Evolutionary conservation across 306 rosid species (phyloP).

Genomic region (Carpinus viminea): DNA sequence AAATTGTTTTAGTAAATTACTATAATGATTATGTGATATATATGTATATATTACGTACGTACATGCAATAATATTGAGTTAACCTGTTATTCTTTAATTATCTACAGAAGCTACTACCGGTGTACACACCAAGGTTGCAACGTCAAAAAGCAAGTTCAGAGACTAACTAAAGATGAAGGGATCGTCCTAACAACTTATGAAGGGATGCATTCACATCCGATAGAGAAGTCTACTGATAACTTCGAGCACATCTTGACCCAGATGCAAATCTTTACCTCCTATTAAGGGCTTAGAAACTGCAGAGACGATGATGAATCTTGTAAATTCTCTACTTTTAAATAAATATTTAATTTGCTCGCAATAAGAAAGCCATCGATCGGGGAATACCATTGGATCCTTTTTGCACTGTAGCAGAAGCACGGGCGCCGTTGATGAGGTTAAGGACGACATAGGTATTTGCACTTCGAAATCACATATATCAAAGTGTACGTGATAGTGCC

Average conservation of each 20-base stretch:
- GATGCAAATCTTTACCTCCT: conserved; percentile 46
- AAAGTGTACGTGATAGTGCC: too few relatives aligned
- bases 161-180: conserved; percentile 49
- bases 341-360: neutral
- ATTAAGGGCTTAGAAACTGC: conserved; percentile 15
- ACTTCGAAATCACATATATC: too few relatives aligned
- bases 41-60: too few relatives aligned
- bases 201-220: conserved; percentile 53
- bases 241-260: conserved; percentile 57
- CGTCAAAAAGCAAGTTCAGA: conserved; percentile 57
- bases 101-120: conserved; percentile 51
- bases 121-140: conserved; percentile 55
- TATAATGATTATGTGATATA: neutral
- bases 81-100: neutral
- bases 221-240: conserved; percentile 50
- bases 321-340: neutral
- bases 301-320: neutral
- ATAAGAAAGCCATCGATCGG: conserved; percentile 5
- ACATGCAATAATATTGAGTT: neutral
- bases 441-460: neutral
- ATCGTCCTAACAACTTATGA: conserved; percentile 52
- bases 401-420: neutral
- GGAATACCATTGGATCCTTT: neutral
- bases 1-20: neutral
- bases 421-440: neutral